Base-by-base conservation (phyloP, 1,139 yeast genomes). In the Magnusiomyces fungicola region DNA sequence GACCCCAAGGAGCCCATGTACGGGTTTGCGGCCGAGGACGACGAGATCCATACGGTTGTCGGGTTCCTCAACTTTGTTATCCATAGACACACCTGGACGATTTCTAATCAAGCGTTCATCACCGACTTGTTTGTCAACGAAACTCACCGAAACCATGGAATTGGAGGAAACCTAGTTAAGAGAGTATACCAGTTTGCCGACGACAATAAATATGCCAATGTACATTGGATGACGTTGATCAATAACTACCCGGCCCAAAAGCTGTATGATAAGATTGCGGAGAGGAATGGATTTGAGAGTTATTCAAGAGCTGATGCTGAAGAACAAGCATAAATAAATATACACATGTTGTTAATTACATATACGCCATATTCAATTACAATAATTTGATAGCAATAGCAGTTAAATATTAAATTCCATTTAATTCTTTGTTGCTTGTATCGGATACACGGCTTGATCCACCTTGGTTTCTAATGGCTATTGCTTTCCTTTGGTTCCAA, bases 181-280 rank as follows among this genome's bases (percentile, higher is more conserved):
- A 71, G 63, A 50, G 75, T 77, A 14, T 79, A 75, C 55, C 55
- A 53, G 0, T 75, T 73, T 54, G 77, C 79, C 4, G 81, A 79
- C 54, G 65, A 66, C 51, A 57, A 70, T 9, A 25, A 25, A 2
- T 24, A 24, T 30, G 32, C 43, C 14, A 70, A 71, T 49, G 77
- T 75, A 33, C 78, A 79, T 61, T 79, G 83, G 83, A 66, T 66
- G 51, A 78, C 83, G 1, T 79, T 75, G 55, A 67, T 68, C 51
- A 74, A 71, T 50, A 79, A 79, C 61, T 82, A 79, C 59, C 63
- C 81, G 32, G 83, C 83, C 3, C 83, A 79, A 59, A 58, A 79
- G 59, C 68, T 79, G 57, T 79, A 79, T 59, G 72, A 77, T 16
- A 79, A 75, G 56, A 75, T 79, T 22, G 83, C 79, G 12, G 63